Base-by-base conservation (phyloP, 140 eudicot species). In the Erigeron philadelphicus region DNA sequence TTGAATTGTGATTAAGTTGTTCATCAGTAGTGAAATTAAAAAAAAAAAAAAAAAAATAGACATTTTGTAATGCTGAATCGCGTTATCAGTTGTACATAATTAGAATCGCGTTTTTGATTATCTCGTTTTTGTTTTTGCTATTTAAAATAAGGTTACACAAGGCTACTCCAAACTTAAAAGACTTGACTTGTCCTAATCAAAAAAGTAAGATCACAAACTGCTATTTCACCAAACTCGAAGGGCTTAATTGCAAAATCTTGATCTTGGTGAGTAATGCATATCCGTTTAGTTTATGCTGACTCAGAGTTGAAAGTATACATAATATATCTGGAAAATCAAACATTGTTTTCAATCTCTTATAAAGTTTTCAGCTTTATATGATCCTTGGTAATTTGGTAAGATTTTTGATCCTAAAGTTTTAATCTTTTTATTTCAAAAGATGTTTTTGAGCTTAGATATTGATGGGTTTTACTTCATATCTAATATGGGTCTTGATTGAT, bases 261-360 rank as follows among this genome's bases (percentile, higher is more conserved):
- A 66, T 19, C 64, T 11, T 68, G 69, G 78, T 74, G 49, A 40
- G 38, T 31, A 31, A 78, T 72, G 72, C 63, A 72, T 78, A 78
- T 78, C 82, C 82, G 18, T 18, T 77, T 71, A 11, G 81, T 38
- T 63, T 16, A 76, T 77, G 82, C 82, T 78, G 82, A 78, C 71
- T 78, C 82, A 72, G 74, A 61, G 74, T 72, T 66, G 74, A 78
- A 71, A 77, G 18, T 41, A 18, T 41, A 18, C 64, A 77, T 71
- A 66, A 71, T 2, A 31, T 31, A 76, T 68, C 80, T 61, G 61
- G 58, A 69, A 43, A 63, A 61, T 16, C 41, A 76, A 78, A 66
- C 50, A 46, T 64, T 19, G 8, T 73, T 63, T 21, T 64, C 77
- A 73, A 73, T 73, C 72, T 57, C 42, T 48, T 53, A 15, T 53